Conservation (phyloP, 768 basidiomycete genomes). For the Roridomyces roridus region DNA sequence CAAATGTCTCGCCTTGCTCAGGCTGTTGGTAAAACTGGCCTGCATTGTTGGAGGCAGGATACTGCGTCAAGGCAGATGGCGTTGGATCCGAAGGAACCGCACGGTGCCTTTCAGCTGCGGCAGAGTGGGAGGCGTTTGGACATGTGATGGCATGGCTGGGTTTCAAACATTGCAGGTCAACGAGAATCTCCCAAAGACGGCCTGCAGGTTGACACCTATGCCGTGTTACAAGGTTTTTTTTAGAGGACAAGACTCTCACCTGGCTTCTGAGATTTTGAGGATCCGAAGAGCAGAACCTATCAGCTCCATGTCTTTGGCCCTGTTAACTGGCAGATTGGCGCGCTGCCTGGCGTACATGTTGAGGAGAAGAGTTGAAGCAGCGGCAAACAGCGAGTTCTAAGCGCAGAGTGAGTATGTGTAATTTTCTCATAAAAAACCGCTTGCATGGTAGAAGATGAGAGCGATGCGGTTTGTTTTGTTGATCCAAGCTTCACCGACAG, state of each 20-base stretch:
- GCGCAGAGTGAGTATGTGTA: too few relatives aligned
- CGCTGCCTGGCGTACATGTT: constrained; percentile 12
- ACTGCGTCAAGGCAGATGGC: too few relatives aligned
- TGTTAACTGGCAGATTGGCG: constrained; percentile 8
- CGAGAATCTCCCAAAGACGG: constrained; percentile 1
- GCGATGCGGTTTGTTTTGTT: not conserved
- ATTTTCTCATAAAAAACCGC: not conserved
- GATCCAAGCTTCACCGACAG: constrained; percentile 13
- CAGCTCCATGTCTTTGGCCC: not conserved
- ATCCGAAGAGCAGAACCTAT: constrained; percentile 9
- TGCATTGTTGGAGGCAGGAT: not conserved
- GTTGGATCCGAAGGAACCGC: too few relatives aligned
- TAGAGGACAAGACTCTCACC: too few relatives aligned
- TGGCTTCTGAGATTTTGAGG: constrained; percentile 7
- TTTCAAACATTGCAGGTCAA: not conserved
- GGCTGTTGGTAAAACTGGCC: not conserved
- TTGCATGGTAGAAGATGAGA: not conserved
- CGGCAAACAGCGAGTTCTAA: constrained; percentile 17
- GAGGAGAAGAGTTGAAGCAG: constrained; percentile 12
- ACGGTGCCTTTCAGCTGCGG: too few relatives aligned
- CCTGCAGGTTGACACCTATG: constrained; percentile 10
- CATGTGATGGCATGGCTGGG: too few relatives aligned
- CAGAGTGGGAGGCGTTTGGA: too few relatives aligned
- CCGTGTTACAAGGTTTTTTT: too few relatives aligned
- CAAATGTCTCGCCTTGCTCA: not conserved